Conservation (phyloP, 352 stramenopile species). For the Globisporangium recalcitrans region DNA sequence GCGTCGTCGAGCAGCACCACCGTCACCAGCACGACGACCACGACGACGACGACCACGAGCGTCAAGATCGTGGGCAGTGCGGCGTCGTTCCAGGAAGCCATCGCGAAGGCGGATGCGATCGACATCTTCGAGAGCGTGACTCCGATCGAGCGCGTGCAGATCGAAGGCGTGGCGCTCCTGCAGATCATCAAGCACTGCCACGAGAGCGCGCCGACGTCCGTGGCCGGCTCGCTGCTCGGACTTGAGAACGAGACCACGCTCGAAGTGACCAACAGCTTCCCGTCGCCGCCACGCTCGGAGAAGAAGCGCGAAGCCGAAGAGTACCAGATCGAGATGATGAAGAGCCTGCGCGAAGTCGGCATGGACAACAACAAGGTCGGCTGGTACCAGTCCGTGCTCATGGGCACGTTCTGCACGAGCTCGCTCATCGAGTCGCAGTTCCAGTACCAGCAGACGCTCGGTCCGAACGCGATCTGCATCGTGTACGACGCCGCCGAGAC, state of each 20-base stretch:
- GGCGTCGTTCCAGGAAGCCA: slow-evolving; percentile 21
- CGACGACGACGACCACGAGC: slow-evolving; percentile 6
- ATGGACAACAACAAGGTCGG: slow-evolving; percentile 99
- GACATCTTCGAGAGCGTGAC: slow-evolving; percentile 71
- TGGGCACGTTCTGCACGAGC: slow-evolving; percentile 94
- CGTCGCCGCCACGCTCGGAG: slow-evolving; percentile 83
- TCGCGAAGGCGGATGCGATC: slow-evolving; percentile 32
- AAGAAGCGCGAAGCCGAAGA: slow-evolving; percentile 87
- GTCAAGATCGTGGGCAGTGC: slow-evolving; percentile 9
- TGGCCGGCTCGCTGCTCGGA: slow-evolving; percentile 94
- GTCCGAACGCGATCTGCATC: slow-evolving; percentile 96
- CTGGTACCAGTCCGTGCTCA: slow-evolving; percentile 97
- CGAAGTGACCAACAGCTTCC: slow-evolving; percentile 98
- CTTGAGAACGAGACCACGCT: slow-evolving; percentile 87
- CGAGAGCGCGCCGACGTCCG: slow-evolving; percentile 90
- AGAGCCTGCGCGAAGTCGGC: slow-evolving; percentile 96
- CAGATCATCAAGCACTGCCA: slow-evolving; percentile 99
- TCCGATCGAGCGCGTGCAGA: slow-evolving; percentile 58
- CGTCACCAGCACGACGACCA: slow-evolving; percentile 25
- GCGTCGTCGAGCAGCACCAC: slow-evolving; percentile 21
- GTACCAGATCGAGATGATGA: slow-evolving; percentile 99
- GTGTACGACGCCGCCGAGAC: slow-evolving; percentile 98
- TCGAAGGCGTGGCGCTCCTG: slow-evolving; percentile 84
- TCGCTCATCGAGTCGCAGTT: slow-evolving; percentile 95
- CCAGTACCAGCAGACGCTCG: slow-evolving; percentile 95